Conservation (phyloP, 1,284 basidiomycete species). For the Chondrostereum purpureum region DNA sequence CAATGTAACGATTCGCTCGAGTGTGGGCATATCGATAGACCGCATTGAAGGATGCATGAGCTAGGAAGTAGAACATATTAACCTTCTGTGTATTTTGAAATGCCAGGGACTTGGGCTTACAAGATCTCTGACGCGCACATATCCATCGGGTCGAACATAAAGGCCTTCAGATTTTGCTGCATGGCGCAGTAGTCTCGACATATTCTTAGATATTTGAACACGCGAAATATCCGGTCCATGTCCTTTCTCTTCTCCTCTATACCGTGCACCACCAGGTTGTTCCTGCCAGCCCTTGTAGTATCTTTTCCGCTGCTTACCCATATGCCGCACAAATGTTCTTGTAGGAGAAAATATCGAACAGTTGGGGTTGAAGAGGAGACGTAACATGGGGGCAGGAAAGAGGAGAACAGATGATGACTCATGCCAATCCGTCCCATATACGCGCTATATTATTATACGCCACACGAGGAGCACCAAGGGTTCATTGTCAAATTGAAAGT, state of each 20-base stretch:
- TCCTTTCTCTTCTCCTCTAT: slow-evolving; percentile 1
- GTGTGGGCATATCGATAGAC: slow-evolving; percentile 34
- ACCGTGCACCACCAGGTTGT: not conserved
- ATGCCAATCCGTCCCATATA: too few relatives aligned
- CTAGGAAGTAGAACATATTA: slow-evolving; percentile 15
- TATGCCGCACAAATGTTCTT: not conserved
- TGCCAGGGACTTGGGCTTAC: slow-evolving; percentile 33
- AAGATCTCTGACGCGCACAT: slow-evolving; percentile 51
- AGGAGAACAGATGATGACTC: too few relatives aligned
- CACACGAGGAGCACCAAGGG: too few relatives aligned
- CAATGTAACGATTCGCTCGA: slow-evolving; percentile 53
- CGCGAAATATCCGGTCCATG: slow-evolving; percentile 3
- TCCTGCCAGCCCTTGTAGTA: not conserved
- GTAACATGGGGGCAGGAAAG: too few relatives aligned
- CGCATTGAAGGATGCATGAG: slow-evolving; percentile 14
- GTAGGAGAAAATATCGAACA: not conserved
- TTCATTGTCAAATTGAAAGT: too few relatives aligned
- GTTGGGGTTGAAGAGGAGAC: too few relatives aligned
- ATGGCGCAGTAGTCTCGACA: slow-evolving; percentile 69
- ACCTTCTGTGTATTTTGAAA: too few relatives aligned
- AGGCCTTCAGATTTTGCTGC: slow-evolving; percentile 58
- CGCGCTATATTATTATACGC: too few relatives aligned
- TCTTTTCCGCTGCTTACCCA: not conserved
- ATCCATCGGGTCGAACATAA: slow-evolving; percentile 60
- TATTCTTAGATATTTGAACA: slow-evolving; percentile 43